A percentile compares a stretch with the other conserved stretches of the same genome.
Evolutionary conservation across 768 basidiomycete genomes (phyloP).

Genomic region (Suillus americanus): DNA sequence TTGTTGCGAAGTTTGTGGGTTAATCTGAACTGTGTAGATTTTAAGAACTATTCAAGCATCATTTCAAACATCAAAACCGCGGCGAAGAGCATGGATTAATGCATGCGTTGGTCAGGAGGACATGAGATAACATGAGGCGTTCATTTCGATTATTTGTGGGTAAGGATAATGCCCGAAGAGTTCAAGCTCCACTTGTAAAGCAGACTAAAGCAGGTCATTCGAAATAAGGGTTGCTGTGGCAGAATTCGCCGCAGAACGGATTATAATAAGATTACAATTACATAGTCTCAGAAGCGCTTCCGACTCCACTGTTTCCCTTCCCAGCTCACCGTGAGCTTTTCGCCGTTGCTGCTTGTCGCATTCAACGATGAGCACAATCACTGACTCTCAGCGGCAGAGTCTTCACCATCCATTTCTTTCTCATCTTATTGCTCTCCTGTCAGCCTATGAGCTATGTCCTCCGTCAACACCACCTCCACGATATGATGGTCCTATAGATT

Average conservation of each 20-base stretch:
- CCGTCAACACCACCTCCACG: slow-evolving; percentile 48
- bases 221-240: slow-evolving; percentile 6
- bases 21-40: background rate
- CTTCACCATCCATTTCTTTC: slow-evolving; percentile 42
- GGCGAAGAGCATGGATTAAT: background rate
- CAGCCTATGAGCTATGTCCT: slow-evolving; percentile 58
- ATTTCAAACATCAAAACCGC: background rate
- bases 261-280: slow-evolving; percentile 11
- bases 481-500: slow-evolving; percentile 56
- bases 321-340: background rate
- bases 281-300: slow-evolving; percentile 4
- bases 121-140: background rate
- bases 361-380: slow-evolving; percentile 36
- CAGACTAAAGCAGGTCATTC: background rate
- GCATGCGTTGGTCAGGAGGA: slow-evolving; percentile 7
- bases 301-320: slow-evolving; percentile 1
- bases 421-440: slow-evolving; percentile 58
- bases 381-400: slow-evolving; percentile 18
- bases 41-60: background rate
- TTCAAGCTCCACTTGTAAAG: slow-evolving; percentile 5
- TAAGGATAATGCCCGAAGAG: background rate
- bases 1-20: background rate
- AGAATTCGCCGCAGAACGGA: slow-evolving; percentile 1
- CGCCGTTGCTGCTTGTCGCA: slow-evolving; percentile 13
- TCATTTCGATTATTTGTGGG: background rate